Evolutionary conservation across 1,139 yeast species (phyloP).

Genomic region (Hyphopichia fennica): DNA sequence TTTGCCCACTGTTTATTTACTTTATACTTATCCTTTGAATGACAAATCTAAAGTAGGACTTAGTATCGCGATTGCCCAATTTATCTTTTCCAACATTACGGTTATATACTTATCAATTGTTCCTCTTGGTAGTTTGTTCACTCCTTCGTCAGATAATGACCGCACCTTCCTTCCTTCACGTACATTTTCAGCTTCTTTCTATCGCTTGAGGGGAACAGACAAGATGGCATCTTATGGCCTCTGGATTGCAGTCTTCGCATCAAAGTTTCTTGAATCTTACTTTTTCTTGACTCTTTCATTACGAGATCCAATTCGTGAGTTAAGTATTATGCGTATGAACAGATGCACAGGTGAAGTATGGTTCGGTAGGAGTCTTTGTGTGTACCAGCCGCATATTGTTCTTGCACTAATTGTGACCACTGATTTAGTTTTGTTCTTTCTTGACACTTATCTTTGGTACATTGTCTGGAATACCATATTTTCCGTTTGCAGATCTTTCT

Average conservation of each 20-base stretch:
- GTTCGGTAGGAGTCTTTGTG: conserved; percentile 41
- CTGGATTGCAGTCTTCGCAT: conserved; percentile 47
- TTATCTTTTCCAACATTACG: conserved; percentile 40
- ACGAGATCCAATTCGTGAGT: conserved; percentile 49
- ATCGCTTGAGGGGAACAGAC: conserved; percentile 36
- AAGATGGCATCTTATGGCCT: conserved; percentile 43
- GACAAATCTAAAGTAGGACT: conserved; percentile 29
- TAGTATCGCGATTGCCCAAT: conserved; percentile 42
- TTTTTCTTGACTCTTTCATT: conserved; percentile 50
- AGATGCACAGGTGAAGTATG: conserved; percentile 47
- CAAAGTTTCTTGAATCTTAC: conserved; percentile 52
- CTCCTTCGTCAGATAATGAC: conserved; percentile 15
- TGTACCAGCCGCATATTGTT: conserved; percentile 39
- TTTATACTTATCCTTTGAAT: conserved; percentile 26
- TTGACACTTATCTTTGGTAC: conserved; percentile 58
- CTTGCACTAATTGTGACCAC: conserved; percentile 37
- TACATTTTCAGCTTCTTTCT: conserved; percentile 37
- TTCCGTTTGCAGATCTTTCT: conserved; percentile 49
- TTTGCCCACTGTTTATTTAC: conserved; percentile 44
- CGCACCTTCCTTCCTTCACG: conserved; percentile 34
- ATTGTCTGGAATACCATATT: conserved; percentile 53
- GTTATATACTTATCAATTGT: conserved; percentile 45
- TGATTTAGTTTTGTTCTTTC: conserved; percentile 48
- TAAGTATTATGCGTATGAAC: conserved; percentile 37
- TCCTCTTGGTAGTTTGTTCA: conserved; percentile 48